These are phyloP conservation scores for Hagleromyces aurorensis DNA, from an alignment of 805 yeast species.

Conservation along the genomic window DNA sequence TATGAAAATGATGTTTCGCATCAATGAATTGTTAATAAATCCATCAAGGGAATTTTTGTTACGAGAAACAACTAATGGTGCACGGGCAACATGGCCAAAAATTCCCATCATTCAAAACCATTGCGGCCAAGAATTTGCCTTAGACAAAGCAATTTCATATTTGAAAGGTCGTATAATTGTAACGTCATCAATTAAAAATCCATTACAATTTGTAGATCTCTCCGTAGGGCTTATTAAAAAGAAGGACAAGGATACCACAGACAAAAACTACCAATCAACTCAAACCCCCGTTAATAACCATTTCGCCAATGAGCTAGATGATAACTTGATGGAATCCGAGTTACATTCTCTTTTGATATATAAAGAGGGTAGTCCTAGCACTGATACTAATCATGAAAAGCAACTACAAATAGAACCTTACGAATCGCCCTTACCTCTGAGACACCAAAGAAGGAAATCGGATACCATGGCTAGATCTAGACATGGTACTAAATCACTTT, in stretches of 20 bases:
- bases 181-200: slow-evolving; percentile 26
- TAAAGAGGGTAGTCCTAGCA: slow-evolving; percentile 13
- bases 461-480: slow-evolving; percentile 17
- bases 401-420: slow-evolving; percentile 7
- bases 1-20: slow-evolving; percentile 45
- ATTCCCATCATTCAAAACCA: slow-evolving; percentile 78
- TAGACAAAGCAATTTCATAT: slow-evolving; percentile 69
- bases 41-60: slow-evolving; percentile 73
- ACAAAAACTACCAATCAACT: slow-evolving; percentile 3
- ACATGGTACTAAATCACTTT: slow-evolving; percentile 13
- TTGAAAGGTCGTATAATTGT: slow-evolving; percentile 55
- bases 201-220: slow-evolving; percentile 23
- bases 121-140: slow-evolving; percentile 80
- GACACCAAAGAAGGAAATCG: slow-evolving; percentile 19
- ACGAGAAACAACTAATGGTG: slow-evolving; percentile 65
- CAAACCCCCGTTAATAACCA: not conserved
- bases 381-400: slow-evolving; percentile 18
- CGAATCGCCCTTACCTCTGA: slow-evolving; percentile 10
- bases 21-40: slow-evolving; percentile 59
- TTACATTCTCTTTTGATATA: no score
- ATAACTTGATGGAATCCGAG: slow-evolving; percentile 22
- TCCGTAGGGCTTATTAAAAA: slow-evolving; percentile 10
- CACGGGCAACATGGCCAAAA: slow-evolving; percentile 91
- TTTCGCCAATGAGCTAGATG: slow-evolving; percentile 14
- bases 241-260: slow-evolving; percentile 4